Base-by-base conservation (phyloP, 306 rosid genomes). In the Prunus campanulata region DNA sequence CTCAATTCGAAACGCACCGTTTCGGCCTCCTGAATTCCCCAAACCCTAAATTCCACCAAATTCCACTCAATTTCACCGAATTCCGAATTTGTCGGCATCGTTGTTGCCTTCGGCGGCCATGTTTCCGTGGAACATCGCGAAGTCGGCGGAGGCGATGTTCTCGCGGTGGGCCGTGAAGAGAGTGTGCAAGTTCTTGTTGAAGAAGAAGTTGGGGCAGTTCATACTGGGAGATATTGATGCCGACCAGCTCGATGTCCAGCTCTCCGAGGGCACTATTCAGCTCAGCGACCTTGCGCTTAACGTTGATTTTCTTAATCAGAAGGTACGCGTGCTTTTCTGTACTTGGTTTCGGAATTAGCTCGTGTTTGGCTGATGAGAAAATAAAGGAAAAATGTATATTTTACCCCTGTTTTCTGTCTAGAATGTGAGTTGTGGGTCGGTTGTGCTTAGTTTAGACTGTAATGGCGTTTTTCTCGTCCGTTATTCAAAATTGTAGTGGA, bases 81-180 rank as follows among this genome's bases (percentile, higher is more conserved):
- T 60, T 60, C 18, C 39, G n/a, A 12, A 25, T 60, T 60, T 15
- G 66, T 49, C 46, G 68, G 39, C 68, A 71, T 48, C 68, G 25
- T 67, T 29, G 51, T 25, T 39, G 2, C 6, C 69, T 29, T 6
- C n/a, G 18, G 49, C 76, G 78, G 78, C 79, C 83, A 95, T 95
- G 97, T 91, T 90, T 71, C 74, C 89, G 24, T 95, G 98, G 97
- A 92, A 90, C 85, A 70, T 95, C 76, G 97, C 91, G 16, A 92
- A 92, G 86, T 92, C 98, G 79, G 97, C 97, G 68, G 98, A 95
- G 90, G 96, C 89, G 65, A 72, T 90, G 92, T 92, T 95, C 91
- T 88, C 97, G 60, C 87, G 93, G 66, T 92, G 93, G 93, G 97
- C 98, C 50, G 77, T 90, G 20, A 95, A 83, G 87, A 88, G 93